Evolutionary conservation across 2,329 filamentous ascomycete species (phyloP), one percentile per base, ranked within the genome.

Genomic region (Arthrinium puccinioides): DNA sequence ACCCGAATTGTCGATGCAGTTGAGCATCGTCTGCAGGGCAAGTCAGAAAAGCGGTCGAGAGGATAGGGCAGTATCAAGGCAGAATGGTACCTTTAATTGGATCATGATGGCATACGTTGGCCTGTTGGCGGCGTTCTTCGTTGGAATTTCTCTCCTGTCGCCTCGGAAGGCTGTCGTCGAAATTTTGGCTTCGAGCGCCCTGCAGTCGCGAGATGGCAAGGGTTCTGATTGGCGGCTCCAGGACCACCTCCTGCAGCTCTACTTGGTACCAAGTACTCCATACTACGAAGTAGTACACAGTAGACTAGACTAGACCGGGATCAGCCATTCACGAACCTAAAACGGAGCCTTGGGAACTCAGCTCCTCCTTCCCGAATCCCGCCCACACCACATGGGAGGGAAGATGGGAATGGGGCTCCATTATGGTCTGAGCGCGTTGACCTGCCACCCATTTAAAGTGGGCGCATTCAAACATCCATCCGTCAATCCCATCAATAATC

Each of bases 1-100:
- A 60, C 92, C 92, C 48, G 92, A 97, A 73, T 96, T 98, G 82
- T 98, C 92, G 79, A 98, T 97, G 82, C 92, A 97, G 69, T 92
- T 96, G 55, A 98, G 78, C 79, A 98, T 87, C 60, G 89, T 85
- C 92, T 96, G 14, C 27, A 25, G 2, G 13, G n/a, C 28, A 18
- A 15, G n/a, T 11, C 24, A 28, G 15, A n/a, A 5, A 10, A 13
- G 15, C 18, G n/a, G 14, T 10, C 9, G 33, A 19, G 8, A 19
- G 16, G 6, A 19, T n/a, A n/a, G n/a, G 3, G 11, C 6, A 9
- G 16, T 18, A 20, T 18, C 21, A 19, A 27, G 16, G n/a, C n/a
- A n/a, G n/a, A n/a, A n/a, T n/a, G 41, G 26, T 49, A 81, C 85
- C 81, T 90, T 90, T 74, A 92, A 67, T 76, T 92, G 87, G 66